phyloP scores from a whole-genome alignment of 352 stramenopile genomes.

The Phytophthora vignae region DNA sequence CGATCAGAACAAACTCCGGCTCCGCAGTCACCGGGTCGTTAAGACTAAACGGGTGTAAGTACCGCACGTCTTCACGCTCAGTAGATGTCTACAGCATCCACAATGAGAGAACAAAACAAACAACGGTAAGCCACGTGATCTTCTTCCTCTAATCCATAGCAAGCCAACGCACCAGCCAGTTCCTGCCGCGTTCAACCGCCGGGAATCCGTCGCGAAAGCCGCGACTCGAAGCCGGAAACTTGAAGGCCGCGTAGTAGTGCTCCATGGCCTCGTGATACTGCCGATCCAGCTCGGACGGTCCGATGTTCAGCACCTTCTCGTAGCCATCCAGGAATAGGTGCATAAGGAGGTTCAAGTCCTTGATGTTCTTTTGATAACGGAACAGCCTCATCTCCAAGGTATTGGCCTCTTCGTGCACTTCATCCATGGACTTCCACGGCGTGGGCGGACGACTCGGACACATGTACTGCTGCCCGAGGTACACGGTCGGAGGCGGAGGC shows the following conservation, averaged over 20 bases:
- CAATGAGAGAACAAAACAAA: constrained; percentile 5
- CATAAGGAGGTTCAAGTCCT: constrained; percentile 20
- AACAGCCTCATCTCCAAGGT: constrained; percentile 33
- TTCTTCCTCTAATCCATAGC: neutral
- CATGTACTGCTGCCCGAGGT: constrained; percentile 54
- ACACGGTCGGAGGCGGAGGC: constrained; percentile 64
- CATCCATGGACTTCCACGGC: constrained; percentile 54
- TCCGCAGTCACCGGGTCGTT: constrained; percentile 29
- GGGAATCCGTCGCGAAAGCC: constrained; percentile 41
- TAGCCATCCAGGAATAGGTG: constrained; percentile 53
- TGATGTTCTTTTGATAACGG: constrained; percentile 6
- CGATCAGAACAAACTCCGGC: constrained; percentile 44
- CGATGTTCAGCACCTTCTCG: constrained; percentile 45
- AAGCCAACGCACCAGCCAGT: constrained; percentile 55
- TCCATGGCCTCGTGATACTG: constrained; percentile 69
- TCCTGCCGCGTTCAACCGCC: constrained; percentile 50
- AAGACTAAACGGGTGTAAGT: constrained; percentile 44
- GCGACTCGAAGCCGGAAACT: constrained; percentile 38
- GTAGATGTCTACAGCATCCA: constrained; percentile 38
- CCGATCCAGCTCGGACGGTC: constrained; percentile 46
- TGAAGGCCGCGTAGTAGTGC: constrained; percentile 64
- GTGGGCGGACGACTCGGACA: constrained; percentile 38
- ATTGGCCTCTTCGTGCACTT: constrained; percentile 50
- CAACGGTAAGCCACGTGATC: neutral
- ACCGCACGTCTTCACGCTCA: constrained; percentile 45